A percentile compares a stretch with the other conserved stretches of the same genome.
These are phyloP conservation scores for Phytophthora colocasiae DNA, from an alignment of 352 stramenopile species.

Conservation along the genomic window DNA sequence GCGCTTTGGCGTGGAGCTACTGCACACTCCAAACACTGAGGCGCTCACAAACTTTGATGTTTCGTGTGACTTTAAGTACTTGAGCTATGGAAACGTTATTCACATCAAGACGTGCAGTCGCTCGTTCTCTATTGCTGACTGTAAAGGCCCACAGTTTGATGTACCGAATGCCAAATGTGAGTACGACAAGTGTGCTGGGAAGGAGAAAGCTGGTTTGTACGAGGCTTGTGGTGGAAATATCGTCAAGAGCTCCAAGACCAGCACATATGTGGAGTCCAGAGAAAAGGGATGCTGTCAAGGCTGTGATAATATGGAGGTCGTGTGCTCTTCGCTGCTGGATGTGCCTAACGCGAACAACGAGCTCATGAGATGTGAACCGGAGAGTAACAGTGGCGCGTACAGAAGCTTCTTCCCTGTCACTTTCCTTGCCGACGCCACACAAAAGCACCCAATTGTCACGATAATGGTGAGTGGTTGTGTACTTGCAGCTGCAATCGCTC, in stretches of 20 bases:
- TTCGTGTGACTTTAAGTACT: constrained; percentile 65
- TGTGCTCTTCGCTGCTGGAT: constrained; percentile 50
- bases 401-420: constrained; percentile 28
- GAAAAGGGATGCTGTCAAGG: constrained; percentile 52
- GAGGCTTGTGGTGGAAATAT: constrained; percentile 59
- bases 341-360: constrained; percentile 39
- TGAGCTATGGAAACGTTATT: constrained; percentile 18
- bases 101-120: constrained; percentile 48
- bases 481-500: constrained; percentile 40
- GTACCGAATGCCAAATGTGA: constrained; percentile 43
- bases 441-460: constrained; percentile 34
- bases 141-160: constrained; percentile 59
- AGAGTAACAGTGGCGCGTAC: constrained; percentile 14
- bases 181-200: constrained; percentile 42
- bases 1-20: constrained; percentile 66
- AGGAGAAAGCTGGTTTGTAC: constrained; percentile 46
- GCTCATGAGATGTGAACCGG: constrained; percentile 65
- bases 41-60: constrained; percentile 54
- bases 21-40: constrained; percentile 43
- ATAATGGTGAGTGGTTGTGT: constrained; percentile 41
- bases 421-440: constrained; percentile 27
- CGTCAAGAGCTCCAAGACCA: constrained; percentile 22
- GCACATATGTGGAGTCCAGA: constrained; percentile 32
- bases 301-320: constrained; percentile 32
- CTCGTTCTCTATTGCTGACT: constrained; percentile 63